Base-by-base conservation (phyloP, 805 yeast species). In the Nakazawaea molendinolei region DNA sequence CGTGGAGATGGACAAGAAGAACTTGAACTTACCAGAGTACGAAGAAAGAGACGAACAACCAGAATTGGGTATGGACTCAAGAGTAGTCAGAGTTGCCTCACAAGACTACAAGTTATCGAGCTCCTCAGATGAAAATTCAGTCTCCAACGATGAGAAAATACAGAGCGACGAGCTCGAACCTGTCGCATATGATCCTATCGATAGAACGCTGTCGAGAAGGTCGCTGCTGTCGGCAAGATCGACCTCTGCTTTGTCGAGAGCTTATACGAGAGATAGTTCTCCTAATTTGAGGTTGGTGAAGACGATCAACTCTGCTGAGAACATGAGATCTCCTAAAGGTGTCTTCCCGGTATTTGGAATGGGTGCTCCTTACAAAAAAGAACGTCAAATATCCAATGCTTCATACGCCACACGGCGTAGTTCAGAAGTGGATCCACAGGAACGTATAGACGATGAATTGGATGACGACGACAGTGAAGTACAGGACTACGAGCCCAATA, bases 11-110 rank as follows among this genome's bases (percentile, higher is more conserved):
- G 94, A 84, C 58, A 73, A 76, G 55, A 67, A 66, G 44, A 50
- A 63, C 30, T 60, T 83, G 52, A 67, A 77, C 18, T 63, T 84
- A 42, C 94, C 94, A 2, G 59, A 63, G 27, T 82, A 71, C 47
- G 90, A 80, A 27, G 76, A 76, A 36, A 69, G 76, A 46, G 94
- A 84, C 56, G 92, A 84, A 54, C 90, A 81, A 46, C 92, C 94
- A 3, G 83, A 80, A 48, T 58, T 81, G 41, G 78, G 77, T 47
- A 68, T 74, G 63, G 94, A 84, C 53, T 81, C 90, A 5, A 71
- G 92, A 60, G 90, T 84, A 8, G 82, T 83, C 2, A 68, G 84
- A 41, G 61, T 69, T 7, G 42, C 58, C 25, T 27, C 33, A 3
- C 18, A 22, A 6, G 19, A 9, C 13, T 20, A 30, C 14, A 36